Evolutionary conservation across 2,329 filamentous ascomycete genomes (phyloP), one percentile per base, ranked within the genome.

Genomic region (Fusarium sp.): DNA sequence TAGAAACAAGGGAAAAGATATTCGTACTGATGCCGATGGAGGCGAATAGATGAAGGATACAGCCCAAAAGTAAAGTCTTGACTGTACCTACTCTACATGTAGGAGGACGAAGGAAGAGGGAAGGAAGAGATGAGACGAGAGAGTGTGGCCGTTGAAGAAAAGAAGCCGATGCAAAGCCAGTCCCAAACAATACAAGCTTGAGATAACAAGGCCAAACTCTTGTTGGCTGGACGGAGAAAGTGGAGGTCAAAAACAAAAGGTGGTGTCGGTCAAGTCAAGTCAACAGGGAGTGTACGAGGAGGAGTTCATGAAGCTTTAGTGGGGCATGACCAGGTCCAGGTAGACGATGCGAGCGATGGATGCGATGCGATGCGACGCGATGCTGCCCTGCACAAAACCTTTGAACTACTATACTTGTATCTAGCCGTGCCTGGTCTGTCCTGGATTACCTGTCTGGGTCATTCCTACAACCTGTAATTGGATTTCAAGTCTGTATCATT

Each of bases 41-140:
- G 50, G 31, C 37, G 12, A 45, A 46, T 62, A 42, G 41, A 59
- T 31, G 40, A 31, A 47, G 34, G 45, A 57, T 47, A 31, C 60
- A 54, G 44, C 18, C 51, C 42, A 37, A 63, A 50, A 34, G 23
- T 30, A 47, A 45, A 13, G 53, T 47, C 51, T 55, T 38, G 36
- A 46, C 47, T 41, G 56, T 49, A 42, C 53, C 47, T 51, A 51
- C 47, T 30, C 34, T 40, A 51, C 8, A 51, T 57, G 59, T 37
- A 58, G 38, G 51, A 58, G 38, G 51, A 64, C 38, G 47, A 31
- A 53, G 36, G 40, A 52, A 53, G n/a, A 44, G 58, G 38, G 51
- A 47, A 50, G 38, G 40, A 66, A 62, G 79, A 61, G 67, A 57
- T 40, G 41, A 64, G 53, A 65, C 50, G 36, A 40, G 69, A 54